phyloP scores from a whole-genome alignment of 129 eudicot species.

The Cynara cardunculus region DNA sequence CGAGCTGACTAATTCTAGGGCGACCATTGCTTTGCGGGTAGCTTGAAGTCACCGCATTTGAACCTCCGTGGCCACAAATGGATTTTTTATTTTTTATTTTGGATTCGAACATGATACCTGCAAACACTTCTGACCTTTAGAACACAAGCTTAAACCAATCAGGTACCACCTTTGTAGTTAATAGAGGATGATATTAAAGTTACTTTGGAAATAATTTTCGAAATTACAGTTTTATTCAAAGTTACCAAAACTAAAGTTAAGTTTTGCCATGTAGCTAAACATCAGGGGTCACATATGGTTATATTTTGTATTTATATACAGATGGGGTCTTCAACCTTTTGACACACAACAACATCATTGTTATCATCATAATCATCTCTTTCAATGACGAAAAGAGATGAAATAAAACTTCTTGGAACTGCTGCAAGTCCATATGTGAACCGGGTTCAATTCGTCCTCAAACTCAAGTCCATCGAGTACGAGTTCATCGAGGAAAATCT shows the following conservation, averaged over 20 bases:
- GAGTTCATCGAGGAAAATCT: slow-evolving; percentile 24
- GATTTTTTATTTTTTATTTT: too few relatives aligned
- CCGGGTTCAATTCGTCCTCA: slow-evolving; percentile 27
- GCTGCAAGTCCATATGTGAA: slow-evolving; percentile 23
- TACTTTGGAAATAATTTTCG: too few relatives aligned
- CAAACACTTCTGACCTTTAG: too few relatives aligned
- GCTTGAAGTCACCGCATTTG: too few relatives aligned
- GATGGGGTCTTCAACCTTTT: neutral
- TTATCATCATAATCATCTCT: neutral
- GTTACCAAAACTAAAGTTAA: neutral
- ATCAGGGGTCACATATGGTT: neutral
- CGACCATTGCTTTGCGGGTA: too few relatives aligned
- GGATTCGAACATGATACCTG: too few relatives aligned
- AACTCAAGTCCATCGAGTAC: slow-evolving; percentile 29
- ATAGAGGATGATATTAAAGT: too few relatives aligned
- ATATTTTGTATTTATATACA: neutral
- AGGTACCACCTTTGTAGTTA: too few relatives aligned
- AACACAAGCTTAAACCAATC: too few relatives aligned
- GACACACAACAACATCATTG: neutral
- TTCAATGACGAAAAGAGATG: neutral
- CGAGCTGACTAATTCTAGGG: too few relatives aligned
- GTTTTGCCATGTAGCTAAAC: neutral
- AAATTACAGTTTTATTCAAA: neutral
- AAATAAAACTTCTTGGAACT: slow-evolving; percentile 24
- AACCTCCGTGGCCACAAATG: too few relatives aligned